These are phyloP conservation scores for Ligustrum vulgare DNA, from an alignment of 257 asterid species.

Conservation along the genomic window DNA sequence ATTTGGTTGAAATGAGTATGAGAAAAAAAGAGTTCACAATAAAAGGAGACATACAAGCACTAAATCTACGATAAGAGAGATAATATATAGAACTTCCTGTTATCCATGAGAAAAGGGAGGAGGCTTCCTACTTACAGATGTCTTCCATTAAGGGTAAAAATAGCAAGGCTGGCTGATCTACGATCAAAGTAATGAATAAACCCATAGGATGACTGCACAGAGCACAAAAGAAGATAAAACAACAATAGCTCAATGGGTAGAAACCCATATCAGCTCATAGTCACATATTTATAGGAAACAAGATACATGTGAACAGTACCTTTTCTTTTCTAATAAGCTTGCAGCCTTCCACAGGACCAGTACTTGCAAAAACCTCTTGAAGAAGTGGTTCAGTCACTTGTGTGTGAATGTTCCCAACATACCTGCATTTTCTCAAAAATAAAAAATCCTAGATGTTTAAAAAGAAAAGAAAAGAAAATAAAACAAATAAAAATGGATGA, in stretches of 20 bases:
- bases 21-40: too few species aligned
- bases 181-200: constrained; percentile 63
- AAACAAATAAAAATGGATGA: constrained; percentile 23
- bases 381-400: constrained; percentile 6
- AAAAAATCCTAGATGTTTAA: constrained; percentile 27
- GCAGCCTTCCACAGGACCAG: constrained; percentile 8
- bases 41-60: too few species aligned
- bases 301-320: background rate
- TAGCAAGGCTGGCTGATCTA: constrained; percentile 62
- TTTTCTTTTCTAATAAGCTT: constrained; percentile 19
- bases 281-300: background rate
- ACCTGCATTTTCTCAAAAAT: constrained; percentile 7
- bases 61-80: background rate
- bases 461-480: constrained; percentile 12
- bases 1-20: too few species aligned
- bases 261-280: background rate
- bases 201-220: constrained; percentile 58
- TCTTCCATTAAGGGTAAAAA: constrained; percentile 56
- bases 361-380: constrained; percentile 8
- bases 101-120: background rate
- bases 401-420: constrained; percentile 6
- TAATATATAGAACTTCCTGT: background rate
- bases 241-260: constrained; percentile 19
- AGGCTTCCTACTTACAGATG: constrained; percentile 55
- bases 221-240: constrained; percentile 16